Conservation (phyloP, 129 eudicot genomes). For the Tagetes erecta region DNA sequence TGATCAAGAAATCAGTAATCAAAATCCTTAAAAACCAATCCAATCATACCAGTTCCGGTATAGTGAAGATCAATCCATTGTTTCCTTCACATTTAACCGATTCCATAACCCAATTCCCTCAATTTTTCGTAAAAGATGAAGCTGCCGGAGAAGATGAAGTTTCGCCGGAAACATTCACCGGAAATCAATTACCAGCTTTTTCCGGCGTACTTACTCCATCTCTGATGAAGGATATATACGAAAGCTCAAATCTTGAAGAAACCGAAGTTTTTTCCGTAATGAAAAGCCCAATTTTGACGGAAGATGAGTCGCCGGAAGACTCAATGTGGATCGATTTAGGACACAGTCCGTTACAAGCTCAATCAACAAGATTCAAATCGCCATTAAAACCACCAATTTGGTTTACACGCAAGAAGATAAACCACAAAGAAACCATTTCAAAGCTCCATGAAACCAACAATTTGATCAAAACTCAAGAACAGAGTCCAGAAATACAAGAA, state of each 20-base stretch:
- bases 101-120: conserved; percentile 65
- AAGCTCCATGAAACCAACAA: conserved; percentile 42
- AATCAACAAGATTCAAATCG: conserved; percentile 30
- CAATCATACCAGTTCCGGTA: conserved; percentile 74
- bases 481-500: conserved; percentile 66
- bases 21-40: conserved; percentile 74
- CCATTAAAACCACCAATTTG: conserved; percentile 68
- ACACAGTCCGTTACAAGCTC: conserved; percentile 75
- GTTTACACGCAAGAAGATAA: conserved; percentile 59
- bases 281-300: conserved; percentile 80
- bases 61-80: conserved; percentile 76
- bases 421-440: conserved; percentile 35
- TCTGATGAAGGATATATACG: conserved; percentile 70
- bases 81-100: conserved; percentile 70
- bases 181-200: conserved; percentile 78
- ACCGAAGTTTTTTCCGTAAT: conserved; percentile 68
- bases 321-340: conserved; percentile 93
- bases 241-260: conserved; percentile 80
- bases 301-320: conserved; percentile 78
- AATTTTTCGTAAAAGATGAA: conserved; percentile 19
- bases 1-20: conserved; percentile 80
- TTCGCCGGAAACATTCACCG: conserved; percentile 46
- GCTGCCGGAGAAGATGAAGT: conserved; percentile 45
- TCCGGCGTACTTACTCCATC: conserved; percentile 81
- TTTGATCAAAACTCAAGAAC: conserved; percentile 54